Evolutionary conservation across 208 protist species (phyloP).

Genomic region (Trypanosoma congolense): DNA sequence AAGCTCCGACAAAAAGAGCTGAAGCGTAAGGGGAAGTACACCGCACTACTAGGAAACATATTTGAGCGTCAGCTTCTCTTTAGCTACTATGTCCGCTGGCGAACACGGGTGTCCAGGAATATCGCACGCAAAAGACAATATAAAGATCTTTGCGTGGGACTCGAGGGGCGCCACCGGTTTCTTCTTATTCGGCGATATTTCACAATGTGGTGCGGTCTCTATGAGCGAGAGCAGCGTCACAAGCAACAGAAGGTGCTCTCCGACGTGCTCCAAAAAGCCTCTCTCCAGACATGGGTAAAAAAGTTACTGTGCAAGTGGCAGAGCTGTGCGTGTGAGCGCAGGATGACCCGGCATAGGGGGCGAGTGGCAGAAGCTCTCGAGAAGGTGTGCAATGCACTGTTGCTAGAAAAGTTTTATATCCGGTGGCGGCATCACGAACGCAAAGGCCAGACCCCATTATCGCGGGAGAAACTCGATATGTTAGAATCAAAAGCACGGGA

Average conservation of each 20-base stretch:
- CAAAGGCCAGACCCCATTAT: background rate
- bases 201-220: slow-evolving; percentile 56
- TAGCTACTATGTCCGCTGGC: slow-evolving; percentile 60
- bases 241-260: slow-evolving; percentile 38
- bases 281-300: slow-evolving; percentile 30
- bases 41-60: slow-evolving; percentile 51
- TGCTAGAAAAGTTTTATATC: slow-evolving; percentile 32
- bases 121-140: slow-evolving; percentile 4
- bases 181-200: slow-evolving; percentile 48
- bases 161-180: slow-evolving; percentile 34
- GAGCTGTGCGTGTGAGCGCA: slow-evolving; percentile 15
- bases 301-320: slow-evolving; percentile 41
- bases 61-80: slow-evolving; percentile 51
- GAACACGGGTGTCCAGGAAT: slow-evolving; percentile 17
- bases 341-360: slow-evolving; percentile 8
- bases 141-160: slow-evolving; percentile 20
- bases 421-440: slow-evolving; percentile 22
- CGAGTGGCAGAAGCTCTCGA: slow-evolving; percentile 22
- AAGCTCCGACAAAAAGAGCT: slow-evolving; percentile 48
- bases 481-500: slow-evolving; percentile 10
- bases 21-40: slow-evolving; percentile 57
- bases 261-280: slow-evolving; percentile 36
- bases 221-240: slow-evolving; percentile 55
- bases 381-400: slow-evolving; percentile 6
- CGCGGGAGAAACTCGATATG: slow-evolving; percentile 7